These are phyloP conservation scores for Phytopythium ostracodes DNA, from an alignment of 352 stramenopile genomes.

Conservation along the genomic window DNA sequence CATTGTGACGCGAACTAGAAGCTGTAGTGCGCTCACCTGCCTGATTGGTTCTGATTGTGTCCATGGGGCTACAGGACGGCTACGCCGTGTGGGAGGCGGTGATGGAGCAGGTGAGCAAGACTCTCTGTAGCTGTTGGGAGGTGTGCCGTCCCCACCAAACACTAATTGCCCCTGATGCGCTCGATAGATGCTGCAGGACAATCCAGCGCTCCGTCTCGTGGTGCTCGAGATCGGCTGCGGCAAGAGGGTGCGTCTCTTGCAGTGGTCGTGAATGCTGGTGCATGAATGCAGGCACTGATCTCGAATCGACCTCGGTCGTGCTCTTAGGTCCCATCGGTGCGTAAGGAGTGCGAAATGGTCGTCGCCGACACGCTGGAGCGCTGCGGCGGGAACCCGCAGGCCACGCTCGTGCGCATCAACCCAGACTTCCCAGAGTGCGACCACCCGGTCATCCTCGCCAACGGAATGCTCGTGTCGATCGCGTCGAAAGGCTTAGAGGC, in stretches of 20 bases:
- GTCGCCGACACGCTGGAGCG: slow-evolving; percentile 62
- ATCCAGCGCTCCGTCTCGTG: slow-evolving; percentile 55
- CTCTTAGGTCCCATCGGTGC: slow-evolving; percentile 65
- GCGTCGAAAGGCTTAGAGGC: slow-evolving; percentile 44
- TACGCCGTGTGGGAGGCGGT: slow-evolving; percentile 80
- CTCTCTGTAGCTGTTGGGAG: neutral
- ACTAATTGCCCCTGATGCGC: neutral
- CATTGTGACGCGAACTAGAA: too few relatives aligned
- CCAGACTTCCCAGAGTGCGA: slow-evolving; percentile 60
- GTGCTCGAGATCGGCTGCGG: slow-evolving; percentile 85
- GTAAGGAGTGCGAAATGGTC: slow-evolving; percentile 78
- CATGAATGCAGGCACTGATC: slow-evolving; percentile 28
- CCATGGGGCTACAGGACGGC: slow-evolving; percentile 23
- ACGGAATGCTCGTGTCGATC: slow-evolving; percentile 45
- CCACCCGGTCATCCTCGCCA: slow-evolving; percentile 36
- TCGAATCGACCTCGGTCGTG: neutral
- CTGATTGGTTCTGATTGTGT: neutral
- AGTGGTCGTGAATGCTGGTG: neutral
- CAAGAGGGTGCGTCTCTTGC: slow-evolving; percentile 10
- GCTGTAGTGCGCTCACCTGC: neutral
- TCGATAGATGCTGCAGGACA: slow-evolving; percentile 60
- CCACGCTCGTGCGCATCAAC: slow-evolving; percentile 73
- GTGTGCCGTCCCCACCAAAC: neutral
- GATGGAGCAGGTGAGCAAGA: slow-evolving; percentile 48
- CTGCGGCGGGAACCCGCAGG: slow-evolving; percentile 37